Evolutionary conservation across 1,284 basidiomycete genomes (phyloP), one percentile per base, ranked within the genome.

Genomic region (Ceratobasidium sp.): DNA sequence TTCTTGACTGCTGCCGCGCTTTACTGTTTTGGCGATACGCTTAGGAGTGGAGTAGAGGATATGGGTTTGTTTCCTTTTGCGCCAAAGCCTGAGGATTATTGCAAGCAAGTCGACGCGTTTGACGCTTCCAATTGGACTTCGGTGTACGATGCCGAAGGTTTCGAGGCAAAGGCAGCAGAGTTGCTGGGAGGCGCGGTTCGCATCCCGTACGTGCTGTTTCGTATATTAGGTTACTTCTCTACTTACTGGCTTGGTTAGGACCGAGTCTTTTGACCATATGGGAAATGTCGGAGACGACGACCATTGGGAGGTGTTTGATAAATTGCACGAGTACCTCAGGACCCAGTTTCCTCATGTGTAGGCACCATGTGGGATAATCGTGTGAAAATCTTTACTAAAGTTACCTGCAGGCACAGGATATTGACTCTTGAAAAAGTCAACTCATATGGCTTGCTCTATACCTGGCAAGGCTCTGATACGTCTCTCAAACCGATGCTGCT

Each of bases 401-500:
- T 63, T 26, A 26, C 28, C 72, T 35, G 5, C 44, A 89, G 88
- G 1, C 87, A 90, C 76, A 76, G 85, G 23, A 82, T 82, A 18
- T 82, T 90, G 2, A 80, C 83, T 32, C 78, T 88, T 63, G 86
- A 85, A 0, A 85, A 87, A 74, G 86, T 93, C 74, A 88, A 90
- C 77, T 87, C 87, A 0, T 88, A 88, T 73, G 91, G 88, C 0
- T 79, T 92, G 18, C 82, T 92, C 0, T 91, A 86, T 77, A 85
- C 85, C 13, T 90, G 89, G 86, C 79, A 83, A 49, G 92, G 91
- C 47, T 84, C 84, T 0, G 83, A 89, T 73, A 55, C 78, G 0
- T 79, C 80, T 6, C 81, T 91, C 74, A 89, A 91, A 79, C 91
- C 91, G 0, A 78, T 91, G 1, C 82, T 92, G 44, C 80, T 93